Base-by-base conservation (phyloP, 2,329 filamentous ascomycete genomes). In the Fusarium sp. region DNA sequence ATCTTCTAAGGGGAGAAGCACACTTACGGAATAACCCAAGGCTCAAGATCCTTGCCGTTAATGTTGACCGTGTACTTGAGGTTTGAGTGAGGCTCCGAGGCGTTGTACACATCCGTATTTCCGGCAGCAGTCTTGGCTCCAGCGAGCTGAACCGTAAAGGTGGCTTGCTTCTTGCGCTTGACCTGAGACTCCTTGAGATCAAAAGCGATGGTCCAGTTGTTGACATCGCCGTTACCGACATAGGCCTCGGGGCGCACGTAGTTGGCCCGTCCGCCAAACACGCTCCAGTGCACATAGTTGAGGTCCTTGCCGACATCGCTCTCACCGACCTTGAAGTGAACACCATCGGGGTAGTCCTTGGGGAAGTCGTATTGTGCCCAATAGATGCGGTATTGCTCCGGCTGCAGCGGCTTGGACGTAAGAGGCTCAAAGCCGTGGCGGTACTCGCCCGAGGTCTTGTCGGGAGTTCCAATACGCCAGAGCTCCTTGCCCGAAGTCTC, bases 281-380 rank as follows among this genome's bases (percentile, higher is more conserved):
- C 89, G 66, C 87, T 88, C 91, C 90, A 92, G 78, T 92, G 91
- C 5, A 92, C 87, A 65, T 91, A 91, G 80, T 92, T 92, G 69
- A 91, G 83, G 74, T 90, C 88, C 12, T 81, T 79, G 0, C 80
- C 81, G 20, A 83, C 83, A 30, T 88, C 80, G 69, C 86, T 87
- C 76, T 86, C 80, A 11, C 90, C 90, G 2, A 92, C 86, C 15
- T 86, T 85, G 81, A 88, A 93, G 25, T 82, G 84, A 0, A 92
- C 85, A 5, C 90, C 90, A 0, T 87, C 73, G 0, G 90, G 90
- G 73, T 91, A 92, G 54, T 92, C 90, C 2, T 82, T 80, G 0
- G 85, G 83, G 78, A 89, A 92, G 76, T 92, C 90, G 75, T 91
- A 89, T 0, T 84, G 85, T 0, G 84, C 89, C 87, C 87, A 92